Evolutionary conservation across 192 early-diverging fungal genomes (phyloP).

Genomic region (Coemansia sp.): DNA sequence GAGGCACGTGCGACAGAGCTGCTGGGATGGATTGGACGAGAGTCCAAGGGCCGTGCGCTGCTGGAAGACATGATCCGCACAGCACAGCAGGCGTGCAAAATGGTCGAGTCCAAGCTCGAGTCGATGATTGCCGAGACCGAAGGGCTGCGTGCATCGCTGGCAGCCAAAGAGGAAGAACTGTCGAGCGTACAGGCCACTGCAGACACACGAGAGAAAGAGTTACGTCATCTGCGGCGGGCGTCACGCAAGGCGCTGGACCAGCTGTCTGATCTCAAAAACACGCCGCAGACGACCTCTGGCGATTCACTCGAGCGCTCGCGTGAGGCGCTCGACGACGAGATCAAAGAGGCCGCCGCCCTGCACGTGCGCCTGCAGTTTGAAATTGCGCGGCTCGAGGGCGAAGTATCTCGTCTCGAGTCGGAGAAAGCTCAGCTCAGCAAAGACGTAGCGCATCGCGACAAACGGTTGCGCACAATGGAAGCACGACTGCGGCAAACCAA

Average conservation of each 20-base stretch:
- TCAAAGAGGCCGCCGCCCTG: conserved; percentile 49
- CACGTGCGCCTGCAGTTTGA: conserved; percentile 53
- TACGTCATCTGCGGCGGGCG: conserved; percentile 49
- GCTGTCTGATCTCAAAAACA: conserved; percentile 41
- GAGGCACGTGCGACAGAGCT: conserved; percentile 49
- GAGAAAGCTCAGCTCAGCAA: conserved; percentile 43
- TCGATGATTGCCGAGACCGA: conserved; percentile 31
- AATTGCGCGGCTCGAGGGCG: conserved; percentile 49
- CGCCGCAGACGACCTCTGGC: background rate
- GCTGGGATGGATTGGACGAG: conserved; percentile 53
- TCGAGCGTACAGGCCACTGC: conserved; percentile 24
- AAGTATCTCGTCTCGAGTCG: conserved; percentile 48
- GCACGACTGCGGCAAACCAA: conserved; percentile 13
- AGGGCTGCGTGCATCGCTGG: conserved; percentile 13
- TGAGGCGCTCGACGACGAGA: conserved; percentile 27
- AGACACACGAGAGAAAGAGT: conserved; percentile 51
- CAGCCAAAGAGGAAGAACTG: conserved; percentile 27
- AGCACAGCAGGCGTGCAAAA: conserved; percentile 54
- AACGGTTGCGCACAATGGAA: conserved; percentile 31
- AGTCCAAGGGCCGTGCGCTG: conserved; percentile 54
- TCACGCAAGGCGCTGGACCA: conserved; percentile 53
- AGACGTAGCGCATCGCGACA: conserved; percentile 31
- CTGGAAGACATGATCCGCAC: conserved; percentile 56
- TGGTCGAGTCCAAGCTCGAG: conserved; percentile 41
- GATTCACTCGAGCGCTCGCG: conserved; percentile 4